Evolutionary conservation across 768 basidiomycete genomes (phyloP).

Genomic region (Tulasnella sp.): DNA sequence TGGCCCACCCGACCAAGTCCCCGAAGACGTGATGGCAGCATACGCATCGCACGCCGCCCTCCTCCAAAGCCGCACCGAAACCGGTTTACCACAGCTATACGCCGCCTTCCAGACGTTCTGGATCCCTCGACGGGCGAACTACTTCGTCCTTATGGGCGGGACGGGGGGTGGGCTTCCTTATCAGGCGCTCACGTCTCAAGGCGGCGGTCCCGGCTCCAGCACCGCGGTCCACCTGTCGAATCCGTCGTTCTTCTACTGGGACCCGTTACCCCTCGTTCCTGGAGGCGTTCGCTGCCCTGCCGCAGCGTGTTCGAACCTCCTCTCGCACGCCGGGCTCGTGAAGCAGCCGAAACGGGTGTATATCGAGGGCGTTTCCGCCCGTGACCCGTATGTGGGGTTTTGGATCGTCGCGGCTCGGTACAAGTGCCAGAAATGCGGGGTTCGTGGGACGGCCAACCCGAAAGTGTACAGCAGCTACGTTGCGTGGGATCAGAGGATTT

Average conservation of each 20-base stretch:
- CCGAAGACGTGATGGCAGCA: slow-evolving; percentile 1
- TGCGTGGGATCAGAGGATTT: slow-evolving; percentile 5
- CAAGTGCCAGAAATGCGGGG: not conserved
- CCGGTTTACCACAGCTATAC: slow-evolving; percentile 10
- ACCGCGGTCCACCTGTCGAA: slow-evolving; percentile 3
- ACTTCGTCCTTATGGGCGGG: slow-evolving; percentile 9
- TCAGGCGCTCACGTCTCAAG: not conserved
- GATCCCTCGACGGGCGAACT: slow-evolving; percentile 12
- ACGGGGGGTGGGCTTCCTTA: not conserved
- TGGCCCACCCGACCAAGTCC: not conserved
- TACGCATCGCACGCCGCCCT: slow-evolving; percentile 4
- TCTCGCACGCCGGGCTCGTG: not conserved
- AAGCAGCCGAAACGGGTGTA: slow-evolving; percentile 1
- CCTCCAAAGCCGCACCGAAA: slow-evolving; percentile 4
- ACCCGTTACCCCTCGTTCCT: slow-evolving; percentile 12
- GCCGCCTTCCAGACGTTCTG: slow-evolving; percentile 10
- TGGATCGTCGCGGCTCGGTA: slow-evolving; percentile 7
- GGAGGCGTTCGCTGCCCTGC: slow-evolving; percentile 8
- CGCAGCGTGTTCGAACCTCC: not conserved
- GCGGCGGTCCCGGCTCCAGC: not conserved
- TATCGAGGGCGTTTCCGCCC: not conserved
- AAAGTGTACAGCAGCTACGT: not conserved
- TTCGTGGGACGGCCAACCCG: not conserved
- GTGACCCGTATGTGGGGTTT: not conserved
- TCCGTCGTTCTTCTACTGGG: slow-evolving; percentile 20